Conservation (phyloP, 2,329 filamentous ascomycete species). For the Exophiala dermatitidis region DNA sequence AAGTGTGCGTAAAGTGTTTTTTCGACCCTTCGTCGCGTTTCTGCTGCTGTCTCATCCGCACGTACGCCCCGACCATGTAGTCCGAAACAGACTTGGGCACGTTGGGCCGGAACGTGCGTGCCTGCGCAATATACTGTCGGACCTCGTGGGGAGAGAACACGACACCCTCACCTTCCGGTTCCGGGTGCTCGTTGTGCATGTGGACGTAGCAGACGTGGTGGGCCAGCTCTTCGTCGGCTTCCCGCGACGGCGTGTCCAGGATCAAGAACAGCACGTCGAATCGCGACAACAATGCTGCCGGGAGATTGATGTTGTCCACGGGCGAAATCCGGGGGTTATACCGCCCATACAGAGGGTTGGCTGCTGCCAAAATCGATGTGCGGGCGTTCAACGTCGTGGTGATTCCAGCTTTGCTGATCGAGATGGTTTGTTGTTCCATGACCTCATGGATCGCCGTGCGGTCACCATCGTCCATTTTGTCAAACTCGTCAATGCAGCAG, state of each 20-base stretch:
- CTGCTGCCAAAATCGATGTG: slow-evolving; percentile 89
- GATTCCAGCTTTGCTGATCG: slow-evolving; percentile 84
- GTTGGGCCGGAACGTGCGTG: slow-evolving; percentile 77
- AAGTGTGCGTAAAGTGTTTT: slow-evolving; percentile 90
- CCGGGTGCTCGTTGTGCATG: slow-evolving; percentile 91
- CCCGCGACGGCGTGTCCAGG: slow-evolving; percentile 84
- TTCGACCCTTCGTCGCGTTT: slow-evolving; percentile 84
- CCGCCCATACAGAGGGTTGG: slow-evolving; percentile 93
- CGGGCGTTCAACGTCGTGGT: slow-evolving; percentile 94
- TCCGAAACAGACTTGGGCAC: slow-evolving; percentile 82
- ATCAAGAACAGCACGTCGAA: slow-evolving; percentile 97
- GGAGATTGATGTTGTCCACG: slow-evolving; percentile 98
- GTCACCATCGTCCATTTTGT: slow-evolving; percentile 76
- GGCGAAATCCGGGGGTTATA: slow-evolving; percentile 97
- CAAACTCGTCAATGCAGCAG: slow-evolving; percentile 78
- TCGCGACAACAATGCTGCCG: slow-evolving; percentile 90
- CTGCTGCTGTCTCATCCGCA: slow-evolving; percentile 85
- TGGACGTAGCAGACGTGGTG: slow-evolving; percentile 95
- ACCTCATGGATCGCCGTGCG: slow-evolving; percentile 79
- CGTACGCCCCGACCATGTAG: slow-evolving; percentile 95
- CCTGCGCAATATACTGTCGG: slow-evolving; percentile 89
- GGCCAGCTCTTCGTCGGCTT: slow-evolving; percentile 85
- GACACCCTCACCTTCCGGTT: slow-evolving; percentile 58
- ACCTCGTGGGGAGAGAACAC: slow-evolving; percentile 91
- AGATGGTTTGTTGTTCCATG: slow-evolving; percentile 82